Conservation (phyloP, 2,329 filamentous ascomycete genomes). For the Ascochyta fabae region DNA sequence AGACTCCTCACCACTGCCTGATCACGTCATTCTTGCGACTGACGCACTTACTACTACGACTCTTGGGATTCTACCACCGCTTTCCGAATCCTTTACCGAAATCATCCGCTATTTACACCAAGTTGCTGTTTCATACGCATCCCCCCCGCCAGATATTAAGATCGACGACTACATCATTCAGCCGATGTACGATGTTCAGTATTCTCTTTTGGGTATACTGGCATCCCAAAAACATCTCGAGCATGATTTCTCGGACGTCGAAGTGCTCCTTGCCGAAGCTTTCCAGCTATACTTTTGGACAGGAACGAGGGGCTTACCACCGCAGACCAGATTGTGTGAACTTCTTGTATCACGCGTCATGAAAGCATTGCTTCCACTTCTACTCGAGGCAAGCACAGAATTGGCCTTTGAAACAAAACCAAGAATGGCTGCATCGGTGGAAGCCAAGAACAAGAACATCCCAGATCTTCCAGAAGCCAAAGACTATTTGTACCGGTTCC, state of each 20-base stretch:
- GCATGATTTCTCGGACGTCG: constrained; percentile 18
- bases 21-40: constrained; percentile 11
- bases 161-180: constrained; percentile 20
- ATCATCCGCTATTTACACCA: constrained; percentile 24
- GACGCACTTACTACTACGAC: constrained; percentile 17
- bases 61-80: constrained; percentile 18
- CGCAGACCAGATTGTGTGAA: constrained; percentile 27
- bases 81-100: constrained; percentile 16
- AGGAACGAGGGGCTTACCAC: constrained; percentile 21
- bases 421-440: neutral
- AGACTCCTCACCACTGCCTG: constrained; percentile 9
- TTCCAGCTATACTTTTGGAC: constrained; percentile 31
- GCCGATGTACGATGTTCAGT: constrained; percentile 28
- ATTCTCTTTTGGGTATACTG: constrained; percentile 19
- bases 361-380: constrained; percentile 22
- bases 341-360: constrained; percentile 25
- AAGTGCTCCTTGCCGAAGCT: constrained; percentile 24
- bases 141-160: constrained; percentile 6
- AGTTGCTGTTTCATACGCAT: constrained; percentile 16
- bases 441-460: neutral
- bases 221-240: constrained; percentile 18
- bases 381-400: constrained; percentile 17
- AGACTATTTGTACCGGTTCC: constrained; percentile 6
- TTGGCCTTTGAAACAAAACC: neutral
- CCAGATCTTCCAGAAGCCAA: neutral